Evolutionary conservation across 2,329 filamentous ascomycete genomes (phyloP).

Genomic region (Exophiala spinifera): DNA sequence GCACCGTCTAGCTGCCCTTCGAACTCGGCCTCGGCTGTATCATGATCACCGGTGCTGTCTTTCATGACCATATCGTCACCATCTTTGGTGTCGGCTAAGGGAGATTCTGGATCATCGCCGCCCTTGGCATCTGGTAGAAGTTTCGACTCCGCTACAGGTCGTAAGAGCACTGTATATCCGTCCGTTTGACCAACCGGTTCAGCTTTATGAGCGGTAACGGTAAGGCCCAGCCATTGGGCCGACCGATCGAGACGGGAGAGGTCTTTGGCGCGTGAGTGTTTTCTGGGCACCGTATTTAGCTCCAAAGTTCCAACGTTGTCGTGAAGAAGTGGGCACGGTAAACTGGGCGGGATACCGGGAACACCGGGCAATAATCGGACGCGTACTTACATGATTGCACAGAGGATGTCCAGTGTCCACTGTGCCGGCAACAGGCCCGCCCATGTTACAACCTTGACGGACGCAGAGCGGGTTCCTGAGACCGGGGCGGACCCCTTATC

Average conservation of each 20-base stretch:
- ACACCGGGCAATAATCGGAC: too few relatives aligned
- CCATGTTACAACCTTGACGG: slow-evolving; percentile 40
- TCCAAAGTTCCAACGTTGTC: too few relatives aligned
- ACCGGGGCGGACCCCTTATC: too few relatives aligned
- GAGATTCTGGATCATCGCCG: background rate
- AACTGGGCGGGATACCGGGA: too few relatives aligned
- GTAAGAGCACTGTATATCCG: slow-evolving; percentile 26
- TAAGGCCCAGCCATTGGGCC: slow-evolving; percentile 23
- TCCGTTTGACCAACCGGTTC: slow-evolving; percentile 19
- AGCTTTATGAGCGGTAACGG: slow-evolving; percentile 22
- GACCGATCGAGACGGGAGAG: slow-evolving; percentile 1
- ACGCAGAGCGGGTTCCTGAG: too few relatives aligned
- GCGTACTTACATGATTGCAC: slow-evolving; percentile 20
- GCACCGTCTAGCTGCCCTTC: background rate
- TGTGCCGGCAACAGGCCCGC: slow-evolving; percentile 39
- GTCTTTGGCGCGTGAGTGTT: slow-evolving; percentile 10
- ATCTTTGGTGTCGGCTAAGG: background rate
- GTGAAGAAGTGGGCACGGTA: too few relatives aligned
- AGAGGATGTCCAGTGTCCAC: slow-evolving; percentile 40
- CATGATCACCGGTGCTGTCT: too few relatives aligned
- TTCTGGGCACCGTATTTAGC: slow-evolving; percentile 10
- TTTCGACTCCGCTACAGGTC: background rate
- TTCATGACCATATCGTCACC: background rate
- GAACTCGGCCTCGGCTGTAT: background rate
- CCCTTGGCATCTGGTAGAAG: too few relatives aligned